These are phyloP conservation scores for Cucumis cinereus DNA, from an alignment of 306 rosid species.

Conservation along the genomic window DNA sequence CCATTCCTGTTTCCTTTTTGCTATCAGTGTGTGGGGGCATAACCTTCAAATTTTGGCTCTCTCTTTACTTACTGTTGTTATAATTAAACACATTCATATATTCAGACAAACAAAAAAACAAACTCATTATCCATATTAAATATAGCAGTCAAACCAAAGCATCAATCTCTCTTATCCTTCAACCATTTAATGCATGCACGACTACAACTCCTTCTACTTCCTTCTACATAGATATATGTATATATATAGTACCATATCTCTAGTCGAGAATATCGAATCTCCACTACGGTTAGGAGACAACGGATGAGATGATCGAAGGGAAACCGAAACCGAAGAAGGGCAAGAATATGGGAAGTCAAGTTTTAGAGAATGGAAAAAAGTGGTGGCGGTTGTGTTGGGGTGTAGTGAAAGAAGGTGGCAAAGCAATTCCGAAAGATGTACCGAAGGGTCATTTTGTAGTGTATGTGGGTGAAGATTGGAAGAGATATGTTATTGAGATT, in stretches of 20 bases:
- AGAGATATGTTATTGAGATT: conserved; percentile 50
- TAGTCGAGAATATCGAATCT: neutral
- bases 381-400: neutral
- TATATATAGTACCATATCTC: neutral
- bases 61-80: neutral
- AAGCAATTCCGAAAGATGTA: conserved; percentile 40
- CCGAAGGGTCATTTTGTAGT: conserved; percentile 62
- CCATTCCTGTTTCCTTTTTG: neutral
- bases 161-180: conserved; percentile 3
- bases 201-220: neutral
- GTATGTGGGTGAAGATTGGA: conserved; percentile 54
- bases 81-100: neutral
- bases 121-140: neutral
- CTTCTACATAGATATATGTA: neutral
- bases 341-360: conserved; percentile 16
- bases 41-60: conserved; percentile 2
- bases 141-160: neutral
- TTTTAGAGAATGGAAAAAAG: conserved; percentile 8
- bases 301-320: neutral
- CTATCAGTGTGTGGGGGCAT: neutral
- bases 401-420: neutral
- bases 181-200: neutral
- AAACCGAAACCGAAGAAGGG: conserved; percentile 9
- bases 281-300: neutral
- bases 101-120: neutral